Evolutionary conservation across 768 basidiomycete species (phyloP).

Genomic region (Suillus sp.): DNA sequence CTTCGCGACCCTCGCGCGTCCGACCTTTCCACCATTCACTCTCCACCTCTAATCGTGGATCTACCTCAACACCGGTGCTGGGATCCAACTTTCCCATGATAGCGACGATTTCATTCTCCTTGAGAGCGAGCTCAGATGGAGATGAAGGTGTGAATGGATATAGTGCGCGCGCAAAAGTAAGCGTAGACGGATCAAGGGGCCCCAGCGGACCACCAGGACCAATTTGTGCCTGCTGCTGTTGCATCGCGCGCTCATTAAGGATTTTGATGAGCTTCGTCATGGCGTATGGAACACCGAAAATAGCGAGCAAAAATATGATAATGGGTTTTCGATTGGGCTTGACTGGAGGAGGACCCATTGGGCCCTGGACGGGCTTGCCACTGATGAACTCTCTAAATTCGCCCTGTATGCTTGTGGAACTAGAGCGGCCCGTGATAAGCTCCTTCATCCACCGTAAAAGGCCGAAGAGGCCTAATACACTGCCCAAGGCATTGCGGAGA

Average conservation of each 20-base stretch:
- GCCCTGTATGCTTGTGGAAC: constrained; percentile 46
- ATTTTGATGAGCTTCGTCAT: constrained; percentile 89
- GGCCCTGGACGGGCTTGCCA: constrained; percentile 59
- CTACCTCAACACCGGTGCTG: constrained; percentile 64
- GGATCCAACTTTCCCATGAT: constrained; percentile 82
- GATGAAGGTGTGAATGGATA: constrained; percentile 78
- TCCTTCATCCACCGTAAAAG: constrained; percentile 84
- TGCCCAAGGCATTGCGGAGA: constrained; percentile 88
- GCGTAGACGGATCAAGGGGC: constrained; percentile 74
- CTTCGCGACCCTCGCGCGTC: constrained; percentile 86
- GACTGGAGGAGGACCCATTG: constrained; percentile 41
- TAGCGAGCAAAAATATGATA: constrained; percentile 89
- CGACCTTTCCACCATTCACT: constrained; percentile 96
- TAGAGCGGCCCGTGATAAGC: constrained; percentile 49
- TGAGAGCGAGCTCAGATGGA: constrained; percentile 76
- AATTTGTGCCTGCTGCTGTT: constrained; percentile 43
- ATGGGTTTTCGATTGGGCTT: constrained; percentile 88
- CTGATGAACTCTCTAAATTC: constrained; percentile 81
- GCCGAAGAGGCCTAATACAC: constrained; percentile 91
- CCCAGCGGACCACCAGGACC: constrained; percentile 36
- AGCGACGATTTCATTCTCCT: constrained; percentile 92
- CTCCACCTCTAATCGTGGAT: constrained; percentile 58
- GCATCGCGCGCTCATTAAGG: constrained; percentile 63
- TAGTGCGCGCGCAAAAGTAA: constrained; percentile 82
- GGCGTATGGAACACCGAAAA: constrained; percentile 90